Conservation (phyloP, 2,329 filamentous ascomycete species). For the Ophiostoma fasciatum region DNA sequence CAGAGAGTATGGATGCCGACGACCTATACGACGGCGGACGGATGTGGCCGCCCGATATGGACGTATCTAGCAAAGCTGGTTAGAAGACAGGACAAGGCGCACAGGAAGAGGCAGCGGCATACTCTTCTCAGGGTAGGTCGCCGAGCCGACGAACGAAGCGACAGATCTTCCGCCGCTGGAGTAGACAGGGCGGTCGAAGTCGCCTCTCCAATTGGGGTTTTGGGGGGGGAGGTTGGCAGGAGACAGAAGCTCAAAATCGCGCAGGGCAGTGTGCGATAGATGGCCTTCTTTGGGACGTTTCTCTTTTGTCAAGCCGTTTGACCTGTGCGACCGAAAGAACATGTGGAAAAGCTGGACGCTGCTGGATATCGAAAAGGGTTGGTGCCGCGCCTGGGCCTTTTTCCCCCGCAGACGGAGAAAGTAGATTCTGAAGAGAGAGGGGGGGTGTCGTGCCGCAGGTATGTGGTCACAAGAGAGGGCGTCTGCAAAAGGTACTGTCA, state of each 20-base stretch:
- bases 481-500: slow-evolving; percentile 1
- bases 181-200: slow-evolving; percentile 14
- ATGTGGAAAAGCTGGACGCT: slow-evolving; percentile 20
- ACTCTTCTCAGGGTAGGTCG: slow-evolving; percentile 21
- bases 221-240: slow-evolving; percentile 6
- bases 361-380: background rate
- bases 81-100: background rate
- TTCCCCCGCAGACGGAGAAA: background rate
- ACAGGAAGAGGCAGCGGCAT: slow-evolving; percentile 12
- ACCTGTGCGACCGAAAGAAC: slow-evolving; percentile 30
- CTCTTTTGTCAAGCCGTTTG: slow-evolving; percentile 23
- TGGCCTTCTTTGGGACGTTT: slow-evolving; percentile 22
- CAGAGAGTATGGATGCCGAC: slow-evolving; percentile 21
- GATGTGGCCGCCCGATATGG: slow-evolving; percentile 22
- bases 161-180: slow-evolving; percentile 14
- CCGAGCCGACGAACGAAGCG: slow-evolving; percentile 6
- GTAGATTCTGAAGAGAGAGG: background rate
- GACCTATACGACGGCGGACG: slow-evolving; percentile 26
- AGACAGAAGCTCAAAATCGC: slow-evolving; percentile 22
- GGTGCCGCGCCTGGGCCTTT: background rate
- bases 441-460: too few relatives aligned
- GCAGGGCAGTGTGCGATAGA: slow-evolving; percentile 18
- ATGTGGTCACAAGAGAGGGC: too few relatives aligned
- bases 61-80: slow-evolving; percentile 20
- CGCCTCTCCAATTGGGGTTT: slow-evolving; percentile 13